Conservation (phyloP, 2,329 filamentous ascomycete genomes). For the Colletotrichum lentis region DNA sequence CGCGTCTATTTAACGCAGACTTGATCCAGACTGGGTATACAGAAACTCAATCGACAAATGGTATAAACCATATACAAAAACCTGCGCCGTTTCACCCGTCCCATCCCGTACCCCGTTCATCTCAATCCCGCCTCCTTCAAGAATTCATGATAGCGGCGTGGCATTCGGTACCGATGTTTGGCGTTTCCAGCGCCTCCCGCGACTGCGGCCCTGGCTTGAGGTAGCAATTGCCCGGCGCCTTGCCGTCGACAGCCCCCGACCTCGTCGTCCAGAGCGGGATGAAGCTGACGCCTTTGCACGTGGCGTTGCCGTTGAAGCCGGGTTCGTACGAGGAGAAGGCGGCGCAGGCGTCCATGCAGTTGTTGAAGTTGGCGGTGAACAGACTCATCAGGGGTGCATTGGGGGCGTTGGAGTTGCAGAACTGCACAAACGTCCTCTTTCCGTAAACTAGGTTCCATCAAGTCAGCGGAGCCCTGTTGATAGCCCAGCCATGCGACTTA, state of each 20-base stretch:
- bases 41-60: not conserved
- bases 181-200: conserved; percentile 42
- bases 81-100: not conserved
- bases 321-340: conserved; percentile 41
- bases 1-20: not conserved
- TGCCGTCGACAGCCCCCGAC: conserved; percentile 43
- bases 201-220: conserved; percentile 53
- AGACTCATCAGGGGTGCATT: conserved; percentile 50
- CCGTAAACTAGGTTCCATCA: conserved; percentile 47
- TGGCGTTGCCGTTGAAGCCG: conserved; percentile 38
- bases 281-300: conserved; percentile 50
- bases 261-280: conserved; percentile 55
- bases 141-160: conserved; percentile 48
- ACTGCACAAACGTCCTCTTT: conserved; percentile 50
- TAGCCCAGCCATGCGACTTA: conserved; percentile 41
- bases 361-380: conserved; percentile 54
- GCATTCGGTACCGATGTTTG: conserved; percentile 48
- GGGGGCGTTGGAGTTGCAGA: conserved; percentile 55
- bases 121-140: not conserved
- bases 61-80: conserved; percentile 11
- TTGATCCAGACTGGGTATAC: not conserved
- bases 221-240: conserved; percentile 56
- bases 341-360: conserved; percentile 59
- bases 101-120: not conserved
- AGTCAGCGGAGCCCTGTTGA: conserved; percentile 20